A percentile compares a stretch with the other conserved stretches of the same genome.
phyloP scores from a whole-genome alignment of 228 moss, liverwort and hornwort species.

The Sphagnum magellanicum region DNA sequence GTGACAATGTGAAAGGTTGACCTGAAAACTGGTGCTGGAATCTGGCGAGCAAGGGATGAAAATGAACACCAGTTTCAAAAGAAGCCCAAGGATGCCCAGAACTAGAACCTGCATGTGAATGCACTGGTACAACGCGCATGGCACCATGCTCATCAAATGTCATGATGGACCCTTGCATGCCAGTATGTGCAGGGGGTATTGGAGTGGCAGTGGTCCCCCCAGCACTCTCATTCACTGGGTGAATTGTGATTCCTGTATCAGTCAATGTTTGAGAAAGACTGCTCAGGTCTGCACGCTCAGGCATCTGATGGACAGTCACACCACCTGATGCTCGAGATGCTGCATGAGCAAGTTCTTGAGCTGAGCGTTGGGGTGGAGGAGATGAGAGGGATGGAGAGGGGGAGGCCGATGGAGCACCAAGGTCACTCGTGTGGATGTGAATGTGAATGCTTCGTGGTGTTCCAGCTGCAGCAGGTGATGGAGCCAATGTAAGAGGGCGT shows the following conservation, averaged over 20 bases:
- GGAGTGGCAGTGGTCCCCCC: constrained; percentile 48
- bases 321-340: constrained; percentile 34
- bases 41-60: constrained; percentile 56
- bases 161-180: constrained; percentile 88
- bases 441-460: constrained; percentile 52
- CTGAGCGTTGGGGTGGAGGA: constrained; percentile 37
- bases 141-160: constrained; percentile 85
- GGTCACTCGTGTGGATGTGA: constrained; percentile 50
- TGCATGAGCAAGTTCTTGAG: constrained; percentile 30
- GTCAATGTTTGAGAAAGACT: constrained; percentile 10
- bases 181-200: constrained; percentile 25
- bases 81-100: constrained; percentile 13
- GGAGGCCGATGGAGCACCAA: constrained; percentile 36
- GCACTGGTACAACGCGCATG: constrained; percentile 77
- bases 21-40: constrained; percentile 58
- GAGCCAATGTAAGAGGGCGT: constrained; percentile 71
- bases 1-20: constrained; percentile 27
- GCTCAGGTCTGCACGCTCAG: constrained; percentile 37
- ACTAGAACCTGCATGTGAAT: constrained; percentile 34
- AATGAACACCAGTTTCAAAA: constrained; percentile 26
- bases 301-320: constrained; percentile 63
- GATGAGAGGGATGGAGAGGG: constrained; percentile 33
- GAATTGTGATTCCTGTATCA: constrained; percentile 34
- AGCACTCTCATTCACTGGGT: constrained; percentile 44
- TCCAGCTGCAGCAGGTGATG: constrained; percentile 25